Percentiles rank a stretch among this genome's conserved stretches.
Conservation (phyloP, 2,329 filamentous ascomycete genomes). For the Lasiodiplodia sp. region DNA sequence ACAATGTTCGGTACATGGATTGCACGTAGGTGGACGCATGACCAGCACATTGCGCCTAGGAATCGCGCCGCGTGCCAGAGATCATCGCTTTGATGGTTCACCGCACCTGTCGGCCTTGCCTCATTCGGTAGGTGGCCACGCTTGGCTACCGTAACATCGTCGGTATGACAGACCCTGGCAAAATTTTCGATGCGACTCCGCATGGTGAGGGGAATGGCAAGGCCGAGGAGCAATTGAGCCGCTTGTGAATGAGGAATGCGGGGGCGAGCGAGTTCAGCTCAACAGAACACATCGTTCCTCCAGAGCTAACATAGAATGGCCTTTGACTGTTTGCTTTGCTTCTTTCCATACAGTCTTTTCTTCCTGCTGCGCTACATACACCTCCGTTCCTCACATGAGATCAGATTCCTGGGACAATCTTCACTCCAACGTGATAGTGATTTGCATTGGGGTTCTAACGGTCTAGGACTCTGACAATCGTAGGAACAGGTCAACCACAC, state of each 20-base stretch:
- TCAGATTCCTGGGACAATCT: no score
- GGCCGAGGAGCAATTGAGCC: not conserved
- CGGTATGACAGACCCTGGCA: not conserved
- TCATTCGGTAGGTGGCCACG: not conserved
- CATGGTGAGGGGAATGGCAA: not conserved
- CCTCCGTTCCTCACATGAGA: no score
- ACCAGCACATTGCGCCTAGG: not conserved
- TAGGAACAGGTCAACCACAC: no score
- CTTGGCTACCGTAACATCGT: not conserved
- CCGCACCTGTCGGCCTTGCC: not conserved
- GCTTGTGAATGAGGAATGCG: no score
- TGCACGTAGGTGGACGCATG: not conserved
- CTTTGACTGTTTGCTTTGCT: not conserved
- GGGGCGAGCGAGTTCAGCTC: no score
- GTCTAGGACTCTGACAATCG: no score
- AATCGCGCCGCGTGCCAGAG: not conserved
- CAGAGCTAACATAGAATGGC: not conserved
- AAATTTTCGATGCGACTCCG: not conserved
- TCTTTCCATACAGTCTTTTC: no score
- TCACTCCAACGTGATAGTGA: no score
- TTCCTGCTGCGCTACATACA: no score
- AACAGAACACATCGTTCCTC: not conserved
- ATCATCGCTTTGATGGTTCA: not conserved
- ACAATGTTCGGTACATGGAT: not conserved
- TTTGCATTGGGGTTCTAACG: no score